These are phyloP conservation scores for Halophytophthora polymorphica DNA, from an alignment of 352 stramenopile genomes.

Conservation along the genomic window DNA sequence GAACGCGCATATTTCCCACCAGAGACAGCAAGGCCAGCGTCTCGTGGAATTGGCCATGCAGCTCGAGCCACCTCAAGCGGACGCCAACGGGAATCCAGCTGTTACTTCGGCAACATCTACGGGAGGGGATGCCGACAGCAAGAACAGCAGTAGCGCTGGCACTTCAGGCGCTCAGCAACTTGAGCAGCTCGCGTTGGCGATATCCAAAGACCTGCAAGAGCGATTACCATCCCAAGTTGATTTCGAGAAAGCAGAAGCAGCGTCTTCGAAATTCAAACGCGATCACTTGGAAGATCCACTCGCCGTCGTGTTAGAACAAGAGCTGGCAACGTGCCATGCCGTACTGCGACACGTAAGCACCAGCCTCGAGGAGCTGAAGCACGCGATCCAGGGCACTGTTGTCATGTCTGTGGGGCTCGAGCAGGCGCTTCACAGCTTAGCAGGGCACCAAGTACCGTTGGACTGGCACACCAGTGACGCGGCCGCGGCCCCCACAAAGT, in stretches of 20 bases:
- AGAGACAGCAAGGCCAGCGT: constrained; percentile 49
- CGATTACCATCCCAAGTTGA: constrained; percentile 11
- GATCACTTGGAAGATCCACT: constrained; percentile 40
- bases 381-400: constrained; percentile 51
- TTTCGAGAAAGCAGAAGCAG: constrained; percentile 8
- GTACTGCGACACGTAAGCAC: constrained; percentile 40
- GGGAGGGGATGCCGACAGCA: neutral
- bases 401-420: constrained; percentile 61
- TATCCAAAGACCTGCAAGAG: constrained; percentile 22
- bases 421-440: constrained; percentile 48
- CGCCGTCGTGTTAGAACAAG: constrained; percentile 63
- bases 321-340: constrained; percentile 47
- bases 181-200: constrained; percentile 15
- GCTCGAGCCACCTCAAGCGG: constrained; percentile 25
- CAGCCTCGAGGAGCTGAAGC: constrained; percentile 41
- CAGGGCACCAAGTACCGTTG: constrained; percentile 46
- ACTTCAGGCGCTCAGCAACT: neutral
- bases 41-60: constrained; percentile 34
- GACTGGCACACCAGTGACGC: constrained; percentile 32
- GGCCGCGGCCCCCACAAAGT: constrained; percentile 25
- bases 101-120: neutral
- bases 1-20: constrained; percentile 72
- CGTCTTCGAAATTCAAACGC: neutral
- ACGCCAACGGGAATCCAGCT: neutral
- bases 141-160: neutral